phyloP scores from a whole-genome alignment of 345 rosid species.

The Lepidium aucheri region DNA sequence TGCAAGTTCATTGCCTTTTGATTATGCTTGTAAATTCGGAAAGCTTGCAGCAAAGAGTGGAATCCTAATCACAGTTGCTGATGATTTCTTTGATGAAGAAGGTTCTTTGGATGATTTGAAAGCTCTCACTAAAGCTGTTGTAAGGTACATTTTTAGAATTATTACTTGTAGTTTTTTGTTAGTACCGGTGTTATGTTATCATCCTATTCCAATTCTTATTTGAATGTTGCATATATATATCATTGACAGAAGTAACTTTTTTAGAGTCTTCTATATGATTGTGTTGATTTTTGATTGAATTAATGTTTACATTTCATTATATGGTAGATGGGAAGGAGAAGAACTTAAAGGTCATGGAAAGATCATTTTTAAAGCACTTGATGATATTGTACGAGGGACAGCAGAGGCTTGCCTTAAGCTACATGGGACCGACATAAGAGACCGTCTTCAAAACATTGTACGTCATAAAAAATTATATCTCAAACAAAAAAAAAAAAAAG shows the following conservation, averaged over 20 bases:
- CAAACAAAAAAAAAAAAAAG: no score
- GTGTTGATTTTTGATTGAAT: not conserved
- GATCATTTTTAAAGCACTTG: conserved; percentile 49
- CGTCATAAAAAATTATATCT: no score
- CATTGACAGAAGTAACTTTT: no score
- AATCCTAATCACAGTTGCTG: conserved; percentile 47
- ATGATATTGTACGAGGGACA: conserved; percentile 31
- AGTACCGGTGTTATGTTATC: no score
- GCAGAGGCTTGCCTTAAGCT: conserved; percentile 16
- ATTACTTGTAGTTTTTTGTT: no score
- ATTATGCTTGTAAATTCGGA: conserved; percentile 23
- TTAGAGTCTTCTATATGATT: not conserved
- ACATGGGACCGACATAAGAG: conserved; percentile 32
- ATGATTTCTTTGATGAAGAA: conserved; percentile 53
- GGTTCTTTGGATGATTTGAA: conserved; percentile 45
- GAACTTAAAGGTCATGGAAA: conserved; percentile 38
- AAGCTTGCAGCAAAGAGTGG: conserved; percentile 38
- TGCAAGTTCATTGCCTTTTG: conserved; percentile 30
- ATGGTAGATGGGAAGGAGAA: conserved; percentile 46
- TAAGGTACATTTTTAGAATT: conserved; percentile 24
- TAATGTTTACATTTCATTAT: not conserved
- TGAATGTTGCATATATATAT: not conserved
- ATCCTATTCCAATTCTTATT: not conserved
- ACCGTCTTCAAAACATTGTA: conserved; percentile 34
- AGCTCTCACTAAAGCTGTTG: conserved; percentile 39